Evolutionary conservation across 2,329 filamentous ascomycete genomes (phyloP).

Genomic region (Ophiocordyceps australis): DNA sequence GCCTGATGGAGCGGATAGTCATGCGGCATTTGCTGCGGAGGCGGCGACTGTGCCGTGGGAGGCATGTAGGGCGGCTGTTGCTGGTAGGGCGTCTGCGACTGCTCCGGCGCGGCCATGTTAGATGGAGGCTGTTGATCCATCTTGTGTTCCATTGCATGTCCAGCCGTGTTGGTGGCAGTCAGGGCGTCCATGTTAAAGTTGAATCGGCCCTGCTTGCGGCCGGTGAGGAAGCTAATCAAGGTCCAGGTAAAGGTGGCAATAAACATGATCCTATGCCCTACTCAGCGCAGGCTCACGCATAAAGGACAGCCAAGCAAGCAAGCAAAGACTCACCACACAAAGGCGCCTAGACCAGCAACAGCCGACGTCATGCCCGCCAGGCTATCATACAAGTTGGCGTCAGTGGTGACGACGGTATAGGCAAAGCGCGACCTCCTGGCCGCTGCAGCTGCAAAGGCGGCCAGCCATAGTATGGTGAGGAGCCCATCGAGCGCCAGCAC

Average conservation of each 20-base stretch:
- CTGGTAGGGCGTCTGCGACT: conserved; percentile 10
- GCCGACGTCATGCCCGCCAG: conserved; percentile 18
- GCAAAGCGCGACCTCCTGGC: conserved; percentile 17
- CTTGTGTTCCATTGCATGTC: conserved; percentile 14
- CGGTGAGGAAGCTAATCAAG: conserved; percentile 13
- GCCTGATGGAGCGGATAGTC: conserved; percentile 6
- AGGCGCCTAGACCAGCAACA: conserved; percentile 23
- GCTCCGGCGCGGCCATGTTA: conserved; percentile 4
- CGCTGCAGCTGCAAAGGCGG: conserved; percentile 21
- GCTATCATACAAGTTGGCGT: conserved; percentile 7
- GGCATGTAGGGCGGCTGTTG: conserved; percentile 8
- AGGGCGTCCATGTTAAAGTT: conserved; percentile 5
- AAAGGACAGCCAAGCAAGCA: background rate
- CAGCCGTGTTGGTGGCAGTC: conserved; percentile 4
- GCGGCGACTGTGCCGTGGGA: conserved; percentile 5
- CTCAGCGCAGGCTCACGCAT: too few relatives aligned
- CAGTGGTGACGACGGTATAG: conserved; percentile 11
- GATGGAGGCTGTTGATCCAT: conserved; percentile 8
- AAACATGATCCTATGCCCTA: conserved; percentile 22
- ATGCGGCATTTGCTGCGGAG: conserved; percentile 7
- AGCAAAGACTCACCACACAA: conserved; percentile 17
- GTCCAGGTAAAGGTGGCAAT: conserved; percentile 17
- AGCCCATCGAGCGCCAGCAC: conserved; percentile 23
- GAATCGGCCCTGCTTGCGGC: conserved; percentile 19
- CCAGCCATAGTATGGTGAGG: conserved; percentile 27